Conservation (phyloP, 2,329 filamentous ascomycete species). For the Claviceps cyperi region DNA sequence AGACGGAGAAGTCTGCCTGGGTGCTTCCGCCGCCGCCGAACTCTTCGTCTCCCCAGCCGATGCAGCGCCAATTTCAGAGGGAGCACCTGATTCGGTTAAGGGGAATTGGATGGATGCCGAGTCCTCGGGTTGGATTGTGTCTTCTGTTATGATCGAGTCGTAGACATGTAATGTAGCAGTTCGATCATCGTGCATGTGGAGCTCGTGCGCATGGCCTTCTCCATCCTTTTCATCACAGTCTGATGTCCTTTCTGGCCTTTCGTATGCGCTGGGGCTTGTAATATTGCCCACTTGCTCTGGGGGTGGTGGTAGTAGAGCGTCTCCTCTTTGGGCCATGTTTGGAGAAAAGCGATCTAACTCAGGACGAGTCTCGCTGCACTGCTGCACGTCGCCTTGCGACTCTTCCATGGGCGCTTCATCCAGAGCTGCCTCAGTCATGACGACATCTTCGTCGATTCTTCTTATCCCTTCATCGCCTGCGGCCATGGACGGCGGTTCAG, state of each 20-base stretch:
- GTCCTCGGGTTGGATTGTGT: constrained; percentile 24
- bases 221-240: constrained; percentile 14
- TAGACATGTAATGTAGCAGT: constrained; percentile 12
- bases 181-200: constrained; percentile 9
- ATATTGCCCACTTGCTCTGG: constrained; percentile 27
- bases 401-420: constrained; percentile 5
- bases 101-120: constrained; percentile 20
- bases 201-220: constrained; percentile 12
- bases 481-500: constrained; percentile 18
- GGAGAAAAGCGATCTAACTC: not conserved
- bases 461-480: constrained; percentile 16
- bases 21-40: not conserved
- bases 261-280: constrained; percentile 18
- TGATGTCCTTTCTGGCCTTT: constrained; percentile 10
- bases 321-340: constrained; percentile 2
- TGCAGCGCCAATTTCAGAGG: constrained; percentile 14
- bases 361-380: not conserved
- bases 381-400: not conserved
- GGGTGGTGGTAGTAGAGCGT: constrained; percentile 20
- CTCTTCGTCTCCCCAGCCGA: constrained; percentile 12
- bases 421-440: not conserved
- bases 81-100: constrained; percentile 15
- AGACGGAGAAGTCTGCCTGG: constrained; percentile 1
- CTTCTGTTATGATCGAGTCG: constrained; percentile 22
- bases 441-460: constrained; percentile 14